Conservation (phyloP, 2,329 filamentous ascomycete species). For the Dactylellina leptospora region DNA sequence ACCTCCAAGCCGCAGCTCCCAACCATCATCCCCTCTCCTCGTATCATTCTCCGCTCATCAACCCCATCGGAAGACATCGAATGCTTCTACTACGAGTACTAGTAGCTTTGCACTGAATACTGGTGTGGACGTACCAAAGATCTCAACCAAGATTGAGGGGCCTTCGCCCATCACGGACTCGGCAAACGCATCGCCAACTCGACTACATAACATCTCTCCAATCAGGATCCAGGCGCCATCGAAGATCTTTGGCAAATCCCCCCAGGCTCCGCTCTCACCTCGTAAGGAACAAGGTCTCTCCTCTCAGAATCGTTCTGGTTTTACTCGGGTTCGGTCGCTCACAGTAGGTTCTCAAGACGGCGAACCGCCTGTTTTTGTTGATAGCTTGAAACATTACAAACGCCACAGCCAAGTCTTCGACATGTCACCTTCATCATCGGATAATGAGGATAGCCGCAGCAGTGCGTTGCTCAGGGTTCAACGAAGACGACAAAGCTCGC, state of each 20-base stretch:
- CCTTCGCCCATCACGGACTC: constrained; percentile 54
- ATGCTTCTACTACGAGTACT: constrained; percentile 62
- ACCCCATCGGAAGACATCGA: constrained; percentile 87
- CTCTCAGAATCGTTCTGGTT: constrained; percentile 56
- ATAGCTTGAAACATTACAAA: constrained; percentile 76
- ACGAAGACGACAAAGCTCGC: constrained; percentile 91
- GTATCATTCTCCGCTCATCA: constrained; percentile 85
- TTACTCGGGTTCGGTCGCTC: constrained; percentile 80
- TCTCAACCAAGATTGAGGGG: constrained; percentile 63
- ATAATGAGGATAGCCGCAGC: constrained; percentile 92
- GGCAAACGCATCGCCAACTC: constrained; percentile 68
- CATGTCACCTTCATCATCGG: constrained; percentile 94
- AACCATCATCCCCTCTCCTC: constrained; percentile 87
- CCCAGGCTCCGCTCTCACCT: constrained; percentile 60
- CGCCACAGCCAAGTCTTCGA: constrained; percentile 94
- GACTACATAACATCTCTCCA: constrained; percentile 64
- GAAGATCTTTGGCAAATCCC: constrained; percentile 59
- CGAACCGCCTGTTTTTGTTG: constrained; percentile 74
- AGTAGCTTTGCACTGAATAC: constrained; percentile 66
- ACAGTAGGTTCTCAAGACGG: constrained; percentile 95
- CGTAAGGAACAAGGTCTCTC: constrained; percentile 52
- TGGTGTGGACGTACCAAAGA: constrained; percentile 67
- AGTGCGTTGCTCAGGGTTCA: constrained; percentile 92
- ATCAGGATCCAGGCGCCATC: constrained; percentile 50
- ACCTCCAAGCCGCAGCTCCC: constrained; percentile 85